Percentiles rank a stretch among this genome's conserved stretches.
These are phyloP conservation scores for Elsinoe perseae DNA, from an alignment of 2,329 filamentous ascomycete species.

Conservation along the genomic window DNA sequence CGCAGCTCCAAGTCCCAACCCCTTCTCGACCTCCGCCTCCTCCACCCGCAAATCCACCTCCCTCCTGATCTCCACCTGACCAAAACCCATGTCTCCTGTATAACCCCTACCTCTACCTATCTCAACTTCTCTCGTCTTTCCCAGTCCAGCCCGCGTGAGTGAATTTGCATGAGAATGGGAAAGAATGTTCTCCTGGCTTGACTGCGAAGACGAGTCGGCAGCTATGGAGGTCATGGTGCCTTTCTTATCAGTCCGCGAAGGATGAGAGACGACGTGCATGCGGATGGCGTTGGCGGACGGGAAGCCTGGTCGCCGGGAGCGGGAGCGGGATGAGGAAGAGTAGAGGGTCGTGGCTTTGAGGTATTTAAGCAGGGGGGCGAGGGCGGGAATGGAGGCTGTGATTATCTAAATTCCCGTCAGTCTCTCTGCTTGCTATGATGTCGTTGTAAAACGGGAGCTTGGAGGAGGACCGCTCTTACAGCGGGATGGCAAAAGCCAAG, in stretches of 20 bases:
- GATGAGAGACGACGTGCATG: background rate
- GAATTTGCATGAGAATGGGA: no score
- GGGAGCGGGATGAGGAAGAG: background rate
- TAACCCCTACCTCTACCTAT: background rate
- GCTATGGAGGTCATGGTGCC: background rate
- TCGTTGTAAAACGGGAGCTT: background rate
- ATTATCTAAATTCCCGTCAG: constrained; percentile 10
- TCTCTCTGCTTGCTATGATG: no score
- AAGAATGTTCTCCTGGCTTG: constrained; percentile 1
- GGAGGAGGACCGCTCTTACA: background rate
- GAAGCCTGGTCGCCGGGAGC: background rate
- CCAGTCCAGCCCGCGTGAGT: no score
- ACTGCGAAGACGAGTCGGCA: background rate
- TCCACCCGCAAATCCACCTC: background rate
- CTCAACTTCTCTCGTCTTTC: background rate
- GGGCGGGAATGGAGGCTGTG: constrained; percentile 1
- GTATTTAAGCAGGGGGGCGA: background rate
- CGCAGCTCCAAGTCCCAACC: background rate
- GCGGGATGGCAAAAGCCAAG: background rate
- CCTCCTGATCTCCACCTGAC: background rate
- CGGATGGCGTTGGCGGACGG: background rate
- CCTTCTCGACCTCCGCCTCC: background rate
- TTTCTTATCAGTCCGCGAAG: constrained; percentile 4
- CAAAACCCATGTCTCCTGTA: background rate
- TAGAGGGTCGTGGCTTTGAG: background rate